Base-by-base conservation (phyloP, 768 basidiomycete species). In the Leccinum aurantiacum region DNA sequence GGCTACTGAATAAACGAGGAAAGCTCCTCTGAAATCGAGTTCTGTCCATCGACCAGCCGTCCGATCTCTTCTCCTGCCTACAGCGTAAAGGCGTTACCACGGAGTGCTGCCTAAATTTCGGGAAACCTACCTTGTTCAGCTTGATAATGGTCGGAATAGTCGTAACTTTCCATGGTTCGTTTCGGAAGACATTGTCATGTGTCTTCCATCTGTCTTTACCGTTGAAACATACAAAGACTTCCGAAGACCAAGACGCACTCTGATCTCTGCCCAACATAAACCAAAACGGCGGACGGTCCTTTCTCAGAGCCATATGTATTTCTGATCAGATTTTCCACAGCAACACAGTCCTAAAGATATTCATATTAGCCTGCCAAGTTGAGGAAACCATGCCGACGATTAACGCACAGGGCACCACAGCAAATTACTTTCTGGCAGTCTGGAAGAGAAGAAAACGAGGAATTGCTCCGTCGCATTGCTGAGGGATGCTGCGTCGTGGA, bases 341-440 rank as follows among this genome's bases (percentile, higher is more conserved):
- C 81, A 31, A 76, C 74, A 69, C 90, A 91, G 67, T 92, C 90
- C 90, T 85, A 58, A 79, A 38, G 47, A 49, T 60, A 27, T 58
- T 54, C 22, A 8, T 56, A 46, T 64, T 46, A 67, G 62, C 44
- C 11, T 46, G n/a, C 44, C 44, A 63, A 57, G 15, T 31, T 25
- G 22, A n/a, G 17, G n/a, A 19, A 29, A 46, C 25, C 25, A 38
- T 31, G 54, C 52, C n/a, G 54, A 33, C 5, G 29, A 25, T 47
- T 29, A 27, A 78, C 80, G 51, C 65, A 91, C 90, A 25, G 87
- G 82, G 68, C 90, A 91, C 90, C 90, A 91, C 68, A 86, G 72
- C 56, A 75, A 31, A 29, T 54, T 22, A 14, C 41, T 70, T 27
- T 85, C 88, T 59, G 83, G 78, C 2, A 84, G 80, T 53, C 85